Percentiles rank a stretch among this genome's conserved stretches.
Conservation (phyloP, 2,329 filamentous ascomycete species). For the Microdochium trichocladiopsis region DNA sequence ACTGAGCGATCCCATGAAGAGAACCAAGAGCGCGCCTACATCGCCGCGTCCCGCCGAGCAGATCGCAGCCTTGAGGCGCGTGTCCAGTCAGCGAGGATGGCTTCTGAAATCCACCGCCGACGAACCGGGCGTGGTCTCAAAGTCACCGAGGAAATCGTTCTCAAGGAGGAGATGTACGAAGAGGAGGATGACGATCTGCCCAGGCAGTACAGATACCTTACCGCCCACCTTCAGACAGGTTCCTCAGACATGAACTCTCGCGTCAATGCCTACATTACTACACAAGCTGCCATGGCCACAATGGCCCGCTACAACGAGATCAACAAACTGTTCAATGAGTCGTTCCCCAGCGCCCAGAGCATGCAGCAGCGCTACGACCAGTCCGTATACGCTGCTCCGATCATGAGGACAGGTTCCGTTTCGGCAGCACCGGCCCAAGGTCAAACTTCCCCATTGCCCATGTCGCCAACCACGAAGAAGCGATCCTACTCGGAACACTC, state of each 20-base stretch:
- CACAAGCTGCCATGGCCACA: conserved; percentile 33
- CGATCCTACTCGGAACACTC: conserved; percentile 11
- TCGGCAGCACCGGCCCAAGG: conserved; percentile 6
- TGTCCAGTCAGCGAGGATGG: conserved; percentile 77
- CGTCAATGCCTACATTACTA: conserved; percentile 41
- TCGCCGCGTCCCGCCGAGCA: conserved; percentile 80
- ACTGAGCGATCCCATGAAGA: conserved; percentile 73
- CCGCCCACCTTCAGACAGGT: conserved; percentile 52
- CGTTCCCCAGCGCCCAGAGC: conserved; percentile 31
- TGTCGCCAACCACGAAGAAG: conserved; percentile 8
- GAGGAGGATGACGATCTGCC: conserved; percentile 82
- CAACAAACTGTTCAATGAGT: conserved; percentile 37
- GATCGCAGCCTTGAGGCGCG: conserved; percentile 84
- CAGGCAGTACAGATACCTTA: conserved; percentile 56
- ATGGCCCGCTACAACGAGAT: conserved; percentile 36
- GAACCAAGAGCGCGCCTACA: conserved; percentile 84
- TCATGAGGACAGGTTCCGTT: conserved; percentile 10
- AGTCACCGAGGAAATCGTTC: conserved; percentile 79
- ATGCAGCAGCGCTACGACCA: conserved; percentile 20
- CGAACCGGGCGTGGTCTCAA: conserved; percentile 76
- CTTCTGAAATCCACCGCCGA: conserved; percentile 86
- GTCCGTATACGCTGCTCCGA: conserved; percentile 17
- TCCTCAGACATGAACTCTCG: conserved; percentile 55
- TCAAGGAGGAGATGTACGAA: conserved; percentile 93
- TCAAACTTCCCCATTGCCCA: not conserved